Evolutionary conservation across 2,329 filamentous ascomycete genomes (phyloP), one percentile per base, ranked within the genome.

Genomic region (Coniochaeta hoffmannii): DNA sequence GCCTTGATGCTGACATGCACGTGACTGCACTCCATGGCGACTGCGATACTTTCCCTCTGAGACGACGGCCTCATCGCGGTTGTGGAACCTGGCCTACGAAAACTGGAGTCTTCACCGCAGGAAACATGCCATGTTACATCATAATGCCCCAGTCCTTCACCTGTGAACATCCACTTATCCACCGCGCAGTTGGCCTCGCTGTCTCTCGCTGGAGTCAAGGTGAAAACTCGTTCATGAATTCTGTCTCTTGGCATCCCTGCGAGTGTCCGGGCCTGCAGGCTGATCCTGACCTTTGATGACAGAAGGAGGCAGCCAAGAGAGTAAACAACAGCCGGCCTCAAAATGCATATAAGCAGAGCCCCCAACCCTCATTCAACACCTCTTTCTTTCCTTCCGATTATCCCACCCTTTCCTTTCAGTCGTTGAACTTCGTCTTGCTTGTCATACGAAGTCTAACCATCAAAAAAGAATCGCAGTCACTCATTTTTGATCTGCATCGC

Each of bases 221-320:
- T 55, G 41, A 50, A 55, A 55, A 55, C 54, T 55, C 54, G 54
- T 55, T 55, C 54, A 51, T 55, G 49, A 53, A 53, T 35, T 26
- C 15, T 46, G 41, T 15, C 41, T 17, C 41, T 46, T 46, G 41
- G 41, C 41, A 46, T 46, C 41, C 41, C 24, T 26, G 41, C 41
- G 19, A 44, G 38, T 14, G 15, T 28, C 14, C 24, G 41, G 19
- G 36, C 11, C 12, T 10, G 41, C n/a, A n/a, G n/a, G n/a, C n/a
- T 26, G 10, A 36, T 36, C 19, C 6, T 19, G 12, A 9, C 19
- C 38, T 26, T 44, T 17, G 34, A 44, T n/a, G n/a, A 24, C 38
- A 15, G 41, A 26, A 4, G 41, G 41, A 46, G 41, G 41, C n/a
- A 46, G 41, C 41, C 41, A 51, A 10, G 28, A 10, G 28, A 15